phyloP scores from a whole-genome alignment of 768 basidiomycete genomes.

The Leccinum broughii region DNA sequence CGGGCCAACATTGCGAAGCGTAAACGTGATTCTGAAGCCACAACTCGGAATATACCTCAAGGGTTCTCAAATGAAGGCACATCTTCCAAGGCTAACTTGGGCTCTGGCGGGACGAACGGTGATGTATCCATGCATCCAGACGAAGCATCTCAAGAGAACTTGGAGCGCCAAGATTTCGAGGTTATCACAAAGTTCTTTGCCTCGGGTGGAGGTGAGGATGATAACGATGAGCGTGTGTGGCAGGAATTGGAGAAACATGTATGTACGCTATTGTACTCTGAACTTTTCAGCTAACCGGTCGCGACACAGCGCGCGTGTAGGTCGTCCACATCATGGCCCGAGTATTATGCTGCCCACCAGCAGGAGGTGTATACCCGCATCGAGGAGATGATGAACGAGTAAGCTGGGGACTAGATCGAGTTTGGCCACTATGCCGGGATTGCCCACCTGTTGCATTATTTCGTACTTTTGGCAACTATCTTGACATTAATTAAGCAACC shows the following conservation, averaged over 20 bases:
- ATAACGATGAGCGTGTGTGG: conserved; percentile 54
- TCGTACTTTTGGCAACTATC: conserved; percentile 5
- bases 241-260: conserved; percentile 48
- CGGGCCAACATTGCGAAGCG: conserved; percentile 51
- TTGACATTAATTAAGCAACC: conserved; percentile 3
- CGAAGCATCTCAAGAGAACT: conserved; percentile 9
- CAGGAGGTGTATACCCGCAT: conserved; percentile 44
- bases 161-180: conserved; percentile 46
- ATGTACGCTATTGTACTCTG: conserved; percentile 13
- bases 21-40: conserved; percentile 32
- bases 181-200: conserved; percentile 57
- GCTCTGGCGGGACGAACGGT: background rate
- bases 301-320: conserved; percentile 39
- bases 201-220: conserved; percentile 47
- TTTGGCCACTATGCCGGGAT: background rate
- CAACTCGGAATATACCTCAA: background rate
- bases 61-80: background rate
- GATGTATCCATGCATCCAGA: background rate
- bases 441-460: background rate
- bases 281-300: conserved; percentile 1
- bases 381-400: conserved; percentile 30
- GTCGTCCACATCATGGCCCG: conserved; percentile 47
- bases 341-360: conserved; percentile 49
- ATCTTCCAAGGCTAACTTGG: conserved; percentile 2
- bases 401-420: conserved; percentile 11